Base-by-base conservation (phyloP, 208 protist species). In the Acanthamoeba healyi region DNA sequence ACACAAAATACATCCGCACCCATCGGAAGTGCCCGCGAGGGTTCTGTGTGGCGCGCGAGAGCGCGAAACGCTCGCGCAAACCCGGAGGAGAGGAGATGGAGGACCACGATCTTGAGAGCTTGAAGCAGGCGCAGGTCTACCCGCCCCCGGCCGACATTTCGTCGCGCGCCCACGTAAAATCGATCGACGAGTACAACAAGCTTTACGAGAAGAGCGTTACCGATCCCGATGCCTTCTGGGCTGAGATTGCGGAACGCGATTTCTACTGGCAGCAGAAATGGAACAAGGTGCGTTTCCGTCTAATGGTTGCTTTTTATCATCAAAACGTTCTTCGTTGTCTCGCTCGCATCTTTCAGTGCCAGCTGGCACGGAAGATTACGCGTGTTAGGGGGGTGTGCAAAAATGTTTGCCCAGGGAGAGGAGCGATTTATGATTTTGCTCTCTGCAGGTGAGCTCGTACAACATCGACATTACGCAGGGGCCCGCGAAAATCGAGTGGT, bases 401-500 rank as follows among this genome's bases (percentile, higher is more conserved):
- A n/a, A n/a, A n/a, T n/a, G n/a, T n/a, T n/a, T n/a, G n/a, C n/a
- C n/a, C n/a, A n/a, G n/a, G n/a, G n/a, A n/a, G n/a, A n/a, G n/a
- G n/a, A n/a, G n/a, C n/a, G n/a, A n/a, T n/a, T n/a, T n/a, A n/a
- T n/a, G n/a, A 61, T 61, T 61, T n/a, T n/a, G n/a, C n/a, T 70
- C 24, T 10, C 4, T 51, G 65, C 36, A 84, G 74, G 74, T 84
- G 42, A 42, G 74, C 46, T 32, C 38, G 19, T 84, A 36, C 32
- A 84, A 84, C 46, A n/a, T 84, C n/a, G 74, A 84, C 32, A 26
- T 84, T 1, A 84, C 54, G 38, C 9, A 84, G 32, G 74, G 74
- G 40, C 74, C 74, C n/a, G 40, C 58, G n/a, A 84, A 84, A 36
- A 90, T 94, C 14, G 91, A 49, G 34, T 98, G 98, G 98, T 99